Evolutionary conservation across 768 basidiomycete genomes (phyloP), one percentile per base, ranked within the genome.

Genomic region (Sporobolomyces pararoseus): DNA sequence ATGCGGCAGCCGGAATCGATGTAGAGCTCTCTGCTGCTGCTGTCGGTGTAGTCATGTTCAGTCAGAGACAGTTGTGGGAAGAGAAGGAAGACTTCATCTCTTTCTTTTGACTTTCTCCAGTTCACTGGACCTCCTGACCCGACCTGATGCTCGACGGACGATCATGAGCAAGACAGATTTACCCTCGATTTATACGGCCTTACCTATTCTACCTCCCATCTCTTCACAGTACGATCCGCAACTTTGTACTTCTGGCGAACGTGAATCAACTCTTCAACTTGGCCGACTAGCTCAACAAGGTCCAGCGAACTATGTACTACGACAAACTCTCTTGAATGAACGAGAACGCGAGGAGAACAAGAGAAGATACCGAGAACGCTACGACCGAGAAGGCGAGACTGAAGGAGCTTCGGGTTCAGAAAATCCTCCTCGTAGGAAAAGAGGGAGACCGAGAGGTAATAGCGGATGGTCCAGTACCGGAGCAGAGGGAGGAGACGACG

Each of bases 401-500:
- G 51, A 29, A 14, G 51, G 25, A 27, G 51, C 39, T 21, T 50
- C 49, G 10, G 49, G 21, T 50, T 50, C 49, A 21, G 49, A 50
- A 23, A 9, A 10, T n/a, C n/a, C n/a, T 16, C 17, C 17, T 52
- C 13, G 19, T 16, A 32, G 29, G 12, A 54, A 53, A 25, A 3
- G 50, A 29, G 6, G 13, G 44, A 34, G 50, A 12, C 5, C 10
- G 49, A n/a, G 17, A 42, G n/a, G 49, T 4, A n/a, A 12, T n/a
- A n/a, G 23, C 39, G 35, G 50, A 37, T 39, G 62, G 42, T 19
- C 32, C 3, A 19, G 63, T 25, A 54, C 52, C 2, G 32, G 31
- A n/a, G 55, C 55, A n/a, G 55, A 57, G 34, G 35, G 44, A 19
- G 27, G 55, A 39, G 25, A 58, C 37, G 60, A 49, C 23, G 44